Base-by-base conservation (phyloP, 257 asterid species). In the Catharanthus roseus region DNA sequence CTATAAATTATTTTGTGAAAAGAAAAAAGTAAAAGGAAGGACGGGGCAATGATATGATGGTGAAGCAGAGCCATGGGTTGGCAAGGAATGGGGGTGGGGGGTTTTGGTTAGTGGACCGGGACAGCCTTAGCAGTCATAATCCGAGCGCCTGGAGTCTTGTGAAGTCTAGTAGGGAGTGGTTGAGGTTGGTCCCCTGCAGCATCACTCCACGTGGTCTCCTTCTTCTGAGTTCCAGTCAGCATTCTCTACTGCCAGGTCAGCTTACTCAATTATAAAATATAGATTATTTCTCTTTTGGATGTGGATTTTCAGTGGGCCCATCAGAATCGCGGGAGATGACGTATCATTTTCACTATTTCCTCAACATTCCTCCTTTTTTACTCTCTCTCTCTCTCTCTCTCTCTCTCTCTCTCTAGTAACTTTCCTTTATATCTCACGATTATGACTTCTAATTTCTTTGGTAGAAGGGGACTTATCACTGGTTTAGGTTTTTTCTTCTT, bases 71-170 rank as follows among this genome's bases (percentile, higher is more conserved):
- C 61, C 57, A 54, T 75, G 85, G 68, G 90, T 67, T 85, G 86
- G 86, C 83, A 78, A 77, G 77, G 42, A 69, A 74, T 74, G 75
- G 86, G n/a, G n/a, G n/a, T n/a, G n/a, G n/a, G n/a, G n/a, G n/a
- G n/a, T n/a, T n/a, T n/a, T n/a, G 89, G 80, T 76, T 44, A 60
- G 84, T 83, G 90, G 93, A 86, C 79, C 86, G 85, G 72, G 78
- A 57, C 82, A 70, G 80, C 68, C 61, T 23, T 66, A 23, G 72
- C 24, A 55, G 77, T 85, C 86, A 23, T 76, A 71, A 67, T 74
- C 80, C 47, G 28, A 65, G 51, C 3, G 73, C 70, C 67, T 56
- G 73, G 55, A 41, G 72, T 65, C 65, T 54, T 61, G 82, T 77
- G 76, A 80, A 86, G 79, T 77, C 81, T 76, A 68, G 57, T 61